These are phyloP conservation scores for Pezicula rhizophila DNA, from an alignment of 2,329 filamentous ascomycete genomes.

Conservation along the genomic window DNA sequence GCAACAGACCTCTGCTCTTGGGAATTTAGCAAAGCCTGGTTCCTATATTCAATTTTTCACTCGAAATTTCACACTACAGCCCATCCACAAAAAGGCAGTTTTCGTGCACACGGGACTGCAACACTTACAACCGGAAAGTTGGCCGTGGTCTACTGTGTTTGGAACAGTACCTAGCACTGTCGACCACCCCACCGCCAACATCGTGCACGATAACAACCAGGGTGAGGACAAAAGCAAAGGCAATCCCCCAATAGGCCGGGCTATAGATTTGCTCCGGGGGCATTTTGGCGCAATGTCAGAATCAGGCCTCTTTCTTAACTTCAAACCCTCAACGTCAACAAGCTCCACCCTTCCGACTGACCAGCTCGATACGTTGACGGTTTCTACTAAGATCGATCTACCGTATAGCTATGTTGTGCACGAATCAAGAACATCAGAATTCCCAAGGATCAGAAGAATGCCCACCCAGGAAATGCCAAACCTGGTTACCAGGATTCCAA, in stretches of 20 bases:
- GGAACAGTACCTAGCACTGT: constrained; percentile 24
- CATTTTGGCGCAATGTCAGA: constrained; percentile 61
- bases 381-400: constrained; percentile 38
- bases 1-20: constrained; percentile 32
- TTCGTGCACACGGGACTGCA: background rate
- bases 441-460: too few relatives aligned
- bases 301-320: constrained; percentile 48
- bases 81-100: background rate
- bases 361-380: constrained; percentile 8
- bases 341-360: too few relatives aligned
- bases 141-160: constrained; percentile 16
- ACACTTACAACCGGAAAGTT: background rate
- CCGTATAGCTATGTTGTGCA: constrained; percentile 28
- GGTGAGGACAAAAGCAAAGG: background rate
- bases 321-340: too few relatives aligned
- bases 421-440: too few relatives aligned
- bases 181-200: constrained; percentile 16
- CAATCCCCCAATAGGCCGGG: too few relatives aligned
- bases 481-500: too few relatives aligned
- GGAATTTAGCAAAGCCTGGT: constrained; percentile 55
- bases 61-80: constrained; percentile 3
- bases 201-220: constrained; percentile 7
- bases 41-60: constrained; percentile 61
- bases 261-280: constrained; percentile 8
- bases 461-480: too few relatives aligned